Base-by-base conservation (phyloP, 2,329 filamentous ascomycete genomes). In the Cryphonectria parasitica region DNA sequence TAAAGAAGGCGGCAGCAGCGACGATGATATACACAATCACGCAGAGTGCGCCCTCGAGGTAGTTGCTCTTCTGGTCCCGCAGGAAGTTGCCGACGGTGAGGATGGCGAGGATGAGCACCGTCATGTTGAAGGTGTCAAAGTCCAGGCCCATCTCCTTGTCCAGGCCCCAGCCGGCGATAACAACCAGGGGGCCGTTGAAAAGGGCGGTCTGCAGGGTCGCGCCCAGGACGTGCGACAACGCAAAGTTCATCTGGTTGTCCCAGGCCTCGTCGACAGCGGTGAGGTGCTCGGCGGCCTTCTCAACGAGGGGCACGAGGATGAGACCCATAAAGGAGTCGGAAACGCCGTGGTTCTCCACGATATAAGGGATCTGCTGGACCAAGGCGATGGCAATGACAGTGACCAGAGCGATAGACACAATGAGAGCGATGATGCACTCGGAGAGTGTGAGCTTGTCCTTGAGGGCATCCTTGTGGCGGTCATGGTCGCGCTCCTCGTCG, bases 191-290 rank as follows among this genome's bases (percentile, higher is more conserved):
- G 0, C 91, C 93, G 78, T 97, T 97, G 77, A 97, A 89, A 43
- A 97, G 87, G 0, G 94, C 93, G 0, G 95, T 98, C 81, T 97
- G 95, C 71, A 97, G 91, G 0, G 92, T 95, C 2, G 94, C 91
- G 63, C 93, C 94, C 58, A 97, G 89, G 67, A 96, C 92, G 79
- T 97, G 94, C 61, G 92, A 92, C 36, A 96, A 86, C 0, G 93
- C 93, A 80, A 95, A 91, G 82, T 96, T 96, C 86, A 95, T 94
- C 78, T 91, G 90, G 78, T 92, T 89, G 75, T 93, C 91, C 85
- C 90, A 95, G 34, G 93, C 93, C 84, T 97, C 93, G 75, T 96
- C 92, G 71, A 97, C 85, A 58, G 93, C 92, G 1, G 92, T 95
- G 63, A 97, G 83, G 80, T 97, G 93, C 80, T 97, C 93, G 17